Base-by-base conservation (phyloP, 2,329 filamentous ascomycete genomes). In the Verticillium klebahnii region DNA sequence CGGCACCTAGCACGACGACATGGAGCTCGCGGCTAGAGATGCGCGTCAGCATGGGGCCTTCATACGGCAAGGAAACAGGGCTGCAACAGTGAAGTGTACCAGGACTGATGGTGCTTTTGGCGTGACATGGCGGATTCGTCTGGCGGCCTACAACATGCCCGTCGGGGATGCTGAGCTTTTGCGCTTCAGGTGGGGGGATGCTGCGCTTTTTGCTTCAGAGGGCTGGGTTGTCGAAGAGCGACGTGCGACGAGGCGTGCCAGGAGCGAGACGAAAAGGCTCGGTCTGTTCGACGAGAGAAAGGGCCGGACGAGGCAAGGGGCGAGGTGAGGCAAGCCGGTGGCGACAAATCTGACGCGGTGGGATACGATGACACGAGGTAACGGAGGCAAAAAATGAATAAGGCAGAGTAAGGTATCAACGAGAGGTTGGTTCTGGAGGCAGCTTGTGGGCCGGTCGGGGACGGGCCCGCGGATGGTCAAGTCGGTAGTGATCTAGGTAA, bases 1-100 rank as follows among this genome's bases (percentile, higher is more conserved):
- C 90, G 80, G 90, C 89, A 73, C 91, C 91, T 68, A 93, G 81
- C 66, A 93, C 91, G 69, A 93, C 91, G 72, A 93, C 89, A 75
- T 93, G 88, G 73, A 92, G 91, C 80, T 93, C 90, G 71, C 89
- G 87, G 76, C 88, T 90, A 67, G 19, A 23, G 8, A n/a, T 17
- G 7, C 29, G 29, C 25, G 23, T 32, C 61, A 52, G 63, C 59
- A 37, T 61, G 19, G 32, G 40, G 15, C 17, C 45, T 58, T 14
- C 14, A 6, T 5, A 11, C 12, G 9, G 31, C n/a, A 29, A 19
- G 40, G 12, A 23, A 14, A 40, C 11, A 52, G 39, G 56, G 34
- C 29, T 14, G 39, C 39, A 15, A 15, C 17, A n/a, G 14, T 17
- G 4, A 56, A 62, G 58, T 32, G 31, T 63, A 65, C 64, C 64